Evolutionary conservation across 2,329 filamentous ascomycete genomes (phyloP), one percentile per base, ranked within the genome.

Genomic region (Orbilia blumenaviensis): DNA sequence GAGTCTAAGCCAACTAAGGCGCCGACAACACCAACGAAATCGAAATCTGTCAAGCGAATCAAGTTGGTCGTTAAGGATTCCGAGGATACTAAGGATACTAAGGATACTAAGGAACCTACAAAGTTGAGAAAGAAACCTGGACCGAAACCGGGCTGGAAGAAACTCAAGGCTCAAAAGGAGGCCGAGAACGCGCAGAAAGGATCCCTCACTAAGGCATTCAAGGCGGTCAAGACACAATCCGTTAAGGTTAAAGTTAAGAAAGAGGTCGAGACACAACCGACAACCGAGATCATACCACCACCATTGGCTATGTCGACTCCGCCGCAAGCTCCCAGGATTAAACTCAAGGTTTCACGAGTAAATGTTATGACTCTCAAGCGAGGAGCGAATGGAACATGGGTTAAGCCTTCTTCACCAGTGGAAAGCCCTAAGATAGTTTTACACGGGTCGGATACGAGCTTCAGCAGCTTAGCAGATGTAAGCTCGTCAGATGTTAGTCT

Each of bases 391-490:
- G 52, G 44, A 10, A 10, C 41, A 54, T 41, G 18, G 29, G 52
- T 27, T 23, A 46, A 38, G 25, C 46, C 7, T 21, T 56, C 69
- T 16, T 29, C 72, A 10, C 58, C 64, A 32, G 14, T 48, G 3
- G 36, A 42, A 21, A 71, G 27, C 12, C 61, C 72, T 23, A 76
- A 66, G 16, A 50, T 76, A 29, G 23, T 76, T 32, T 32, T 76
- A 7, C 72, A 76, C 29, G 72, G 72, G 7, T 76, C 72, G 27
- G 72, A 76, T 52, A 76, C 62, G 21, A 76, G 72, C 41, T 69
- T 76, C 23, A 76, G 62, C 41, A 72, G 60, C 29, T 58, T 72
- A 38, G 69, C 72, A 16, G 72, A 69, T 34, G 56, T 63, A 4
- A 68, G 56, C 16, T 62, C 46, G 9, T 44, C 64, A 54, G 56